phyloP scores from a whole-genome alignment of 129 eudicot species.

The sunflower (Helianthus annuus) region DNA sequence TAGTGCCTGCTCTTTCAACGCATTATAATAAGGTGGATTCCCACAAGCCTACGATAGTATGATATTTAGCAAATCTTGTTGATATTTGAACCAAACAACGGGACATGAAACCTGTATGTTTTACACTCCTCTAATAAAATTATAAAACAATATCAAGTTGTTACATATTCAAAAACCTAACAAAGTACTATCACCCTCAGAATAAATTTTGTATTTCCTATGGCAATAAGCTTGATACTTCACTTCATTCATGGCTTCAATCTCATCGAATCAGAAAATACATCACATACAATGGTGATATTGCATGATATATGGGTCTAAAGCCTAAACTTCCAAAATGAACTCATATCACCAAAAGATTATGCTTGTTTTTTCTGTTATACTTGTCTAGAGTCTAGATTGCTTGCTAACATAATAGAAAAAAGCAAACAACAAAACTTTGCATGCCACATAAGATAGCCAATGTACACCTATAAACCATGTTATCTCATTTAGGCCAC shows the following conservation, averaged over 20 bases:
- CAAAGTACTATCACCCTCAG: not conserved
- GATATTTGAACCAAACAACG: not conserved
- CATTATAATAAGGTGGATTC: not conserved
- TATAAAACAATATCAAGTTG: not conserved
- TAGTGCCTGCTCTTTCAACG: not conserved
- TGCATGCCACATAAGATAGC: constrained; percentile 14
- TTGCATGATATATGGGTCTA: not conserved
- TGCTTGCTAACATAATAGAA: not conserved
- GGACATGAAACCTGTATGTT: constrained; percentile 1
- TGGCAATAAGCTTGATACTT: not conserved
- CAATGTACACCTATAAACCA: constrained; percentile 5
- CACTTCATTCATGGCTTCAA: not conserved
- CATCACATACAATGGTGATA: not conserved
- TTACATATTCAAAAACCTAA: not conserved
- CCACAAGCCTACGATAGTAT: not conserved
- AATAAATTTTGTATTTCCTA: not conserved
- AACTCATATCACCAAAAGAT: not conserved
- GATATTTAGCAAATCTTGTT: not conserved
- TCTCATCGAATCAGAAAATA: not conserved
- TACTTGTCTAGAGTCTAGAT: not conserved
- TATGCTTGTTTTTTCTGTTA: not conserved
- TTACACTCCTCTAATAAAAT: not conserved
- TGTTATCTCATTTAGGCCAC: not conserved
- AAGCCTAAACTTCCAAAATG: not conserved
- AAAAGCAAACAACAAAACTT: not conserved